phyloP scores from a whole-genome alignment of 805 yeast genomes.

The Saturnispora sanitii region DNA sequence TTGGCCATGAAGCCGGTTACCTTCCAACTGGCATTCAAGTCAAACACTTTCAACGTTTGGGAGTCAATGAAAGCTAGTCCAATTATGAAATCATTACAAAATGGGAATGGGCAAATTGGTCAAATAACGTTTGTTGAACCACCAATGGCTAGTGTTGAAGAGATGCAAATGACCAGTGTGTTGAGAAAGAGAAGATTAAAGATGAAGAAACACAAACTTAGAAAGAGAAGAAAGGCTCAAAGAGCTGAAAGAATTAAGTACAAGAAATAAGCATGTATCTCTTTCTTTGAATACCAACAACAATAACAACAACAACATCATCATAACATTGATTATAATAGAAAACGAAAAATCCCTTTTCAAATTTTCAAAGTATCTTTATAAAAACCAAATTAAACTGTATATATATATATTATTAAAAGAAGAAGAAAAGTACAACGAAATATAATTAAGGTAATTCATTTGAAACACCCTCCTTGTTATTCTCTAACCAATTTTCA shows the following conservation, averaged over 20 bases:
- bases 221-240: slow-evolving; percentile 94
- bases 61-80: too few relatives aligned
- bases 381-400: too few relatives aligned
- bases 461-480: slow-evolving; percentile 51
- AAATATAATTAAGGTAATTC: slow-evolving; percentile 23
- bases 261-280: slow-evolving; percentile 27
- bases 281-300: too few relatives aligned
- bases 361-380: too few relatives aligned
- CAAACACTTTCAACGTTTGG: too few relatives aligned
- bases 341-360: too few relatives aligned
- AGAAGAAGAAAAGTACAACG: neutral
- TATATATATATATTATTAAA: slow-evolving; percentile 1
- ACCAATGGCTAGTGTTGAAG: slow-evolving; percentile 2
- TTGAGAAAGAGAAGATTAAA: slow-evolving; percentile 80
- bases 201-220: slow-evolving; percentile 95
- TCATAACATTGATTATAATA: too few relatives aligned
- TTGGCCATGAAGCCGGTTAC: neutral
- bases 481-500: slow-evolving; percentile 60
- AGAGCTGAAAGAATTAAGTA: slow-evolving; percentile 69
- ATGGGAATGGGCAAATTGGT: too few relatives aligned
- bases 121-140: slow-evolving; percentile 1
- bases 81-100: too few relatives aligned
- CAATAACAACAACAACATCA: too few relatives aligned
- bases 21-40: neutral
- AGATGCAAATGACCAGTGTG: slow-evolving; percentile 52